Conservation (phyloP, 352 stramenopile species). For the Globisporangium recalcitrans region DNA sequence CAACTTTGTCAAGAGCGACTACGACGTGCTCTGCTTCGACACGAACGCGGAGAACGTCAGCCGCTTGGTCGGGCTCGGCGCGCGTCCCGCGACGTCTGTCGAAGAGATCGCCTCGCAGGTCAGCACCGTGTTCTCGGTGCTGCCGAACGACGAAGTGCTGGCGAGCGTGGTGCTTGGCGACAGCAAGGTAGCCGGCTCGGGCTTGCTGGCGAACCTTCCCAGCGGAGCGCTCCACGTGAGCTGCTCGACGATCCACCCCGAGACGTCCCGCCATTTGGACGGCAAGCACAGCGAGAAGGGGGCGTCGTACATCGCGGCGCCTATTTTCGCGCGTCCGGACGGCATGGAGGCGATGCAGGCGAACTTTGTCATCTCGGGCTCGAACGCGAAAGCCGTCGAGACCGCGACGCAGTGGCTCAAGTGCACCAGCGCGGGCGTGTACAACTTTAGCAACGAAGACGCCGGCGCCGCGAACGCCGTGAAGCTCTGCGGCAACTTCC, state of each 20-base stretch:
- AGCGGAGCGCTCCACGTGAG: slow-evolving; percentile 46
- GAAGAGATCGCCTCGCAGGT: slow-evolving; percentile 35
- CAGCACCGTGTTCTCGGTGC: slow-evolving; percentile 49
- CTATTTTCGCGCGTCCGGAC: slow-evolving; percentile 71
- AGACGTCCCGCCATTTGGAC: slow-evolving; percentile 44
- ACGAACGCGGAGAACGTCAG: slow-evolving; percentile 26
- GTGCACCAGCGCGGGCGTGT: slow-evolving; percentile 37
- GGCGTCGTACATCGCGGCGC: slow-evolving; percentile 44
- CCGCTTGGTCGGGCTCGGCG: slow-evolving; percentile 26
- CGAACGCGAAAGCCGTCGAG: slow-evolving; percentile 29
- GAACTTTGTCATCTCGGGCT: slow-evolving; percentile 53
- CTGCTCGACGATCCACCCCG: slow-evolving; percentile 68
- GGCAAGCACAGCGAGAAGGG: slow-evolving; percentile 25
- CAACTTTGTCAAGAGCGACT: slow-evolving; percentile 76
- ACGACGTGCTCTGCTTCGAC: slow-evolving; percentile 65
- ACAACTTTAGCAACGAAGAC: slow-evolving; percentile 46
- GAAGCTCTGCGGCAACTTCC: slow-evolving; percentile 80
- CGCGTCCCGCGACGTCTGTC: slow-evolving; percentile 28
- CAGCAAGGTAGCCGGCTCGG: slow-evolving; percentile 13
- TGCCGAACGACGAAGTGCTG: slow-evolving; percentile 65
- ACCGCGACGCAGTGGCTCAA: slow-evolving; percentile 34
- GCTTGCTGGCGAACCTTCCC: slow-evolving; percentile 33
- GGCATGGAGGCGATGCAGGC: slow-evolving; percentile 64
- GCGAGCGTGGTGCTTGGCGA: slow-evolving; percentile 35
- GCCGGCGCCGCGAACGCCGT: slow-evolving; percentile 65